phyloP scores from a whole-genome alignment of 2,329 filamentous ascomycete species.

The Penicillium sp. region DNA sequence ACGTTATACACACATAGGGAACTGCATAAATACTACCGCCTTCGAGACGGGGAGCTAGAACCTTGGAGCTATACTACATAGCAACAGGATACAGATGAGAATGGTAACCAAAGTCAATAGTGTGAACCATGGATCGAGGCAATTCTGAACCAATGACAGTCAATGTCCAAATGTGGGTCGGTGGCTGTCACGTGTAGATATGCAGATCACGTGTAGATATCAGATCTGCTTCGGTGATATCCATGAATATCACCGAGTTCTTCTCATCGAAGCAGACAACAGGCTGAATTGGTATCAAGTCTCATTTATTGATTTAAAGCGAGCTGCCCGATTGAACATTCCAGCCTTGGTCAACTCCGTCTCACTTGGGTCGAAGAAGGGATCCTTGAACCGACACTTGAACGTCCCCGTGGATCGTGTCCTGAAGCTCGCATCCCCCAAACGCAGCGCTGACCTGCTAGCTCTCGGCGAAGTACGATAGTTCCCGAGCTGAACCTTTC shows the following conservation, averaged over 20 bases:
- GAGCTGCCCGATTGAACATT: too few species aligned
- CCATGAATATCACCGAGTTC: not conserved
- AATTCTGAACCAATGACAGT: not conserved
- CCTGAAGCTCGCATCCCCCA: not conserved
- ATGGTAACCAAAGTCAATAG: not conserved
- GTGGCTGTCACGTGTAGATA: not conserved
- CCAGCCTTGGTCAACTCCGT: not conserved
- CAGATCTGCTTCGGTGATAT: slow-evolving; percentile 5
- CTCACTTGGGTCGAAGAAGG: not conserved
- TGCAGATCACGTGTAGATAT: slow-evolving; percentile 1
- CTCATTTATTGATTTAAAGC: not conserved
- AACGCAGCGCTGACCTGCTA: too few species aligned
- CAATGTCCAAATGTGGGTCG: not conserved
- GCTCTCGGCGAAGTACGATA: too few species aligned
- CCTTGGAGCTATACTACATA: too few species aligned
- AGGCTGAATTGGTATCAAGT: not conserved
- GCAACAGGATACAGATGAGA: too few species aligned
- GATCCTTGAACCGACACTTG: not conserved
- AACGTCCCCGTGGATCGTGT: not conserved
- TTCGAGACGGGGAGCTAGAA: too few species aligned
- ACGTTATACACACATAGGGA: too few species aligned
- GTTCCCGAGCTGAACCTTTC: too few species aligned
- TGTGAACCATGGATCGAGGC: not conserved
- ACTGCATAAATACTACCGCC: too few species aligned
- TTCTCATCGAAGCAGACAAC: not conserved